Base-by-base conservation (phyloP, 192 early-diverging fungal species). In the Funneliformis geosporum region DNA sequence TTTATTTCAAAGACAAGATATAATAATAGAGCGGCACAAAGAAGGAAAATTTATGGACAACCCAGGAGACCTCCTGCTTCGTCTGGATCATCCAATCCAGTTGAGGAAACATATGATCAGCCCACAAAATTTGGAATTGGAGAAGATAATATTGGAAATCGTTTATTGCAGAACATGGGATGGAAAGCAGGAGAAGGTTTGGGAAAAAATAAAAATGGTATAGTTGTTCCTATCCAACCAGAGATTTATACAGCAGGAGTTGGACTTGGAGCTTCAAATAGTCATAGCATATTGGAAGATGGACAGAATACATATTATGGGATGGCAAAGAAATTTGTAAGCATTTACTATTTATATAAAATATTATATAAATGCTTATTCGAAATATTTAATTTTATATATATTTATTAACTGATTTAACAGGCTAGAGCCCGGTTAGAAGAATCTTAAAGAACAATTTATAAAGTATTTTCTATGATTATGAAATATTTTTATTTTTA, bases 141-240 rank as follows among this genome's bases (percentile, higher is more conserved):
- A 27, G 84, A 85, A 0, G 83, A 88, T n/a, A 92, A 92, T 64
- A 87, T 87, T 25, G 92, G 92, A 0, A 87, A 84, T n/a, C 82
- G 83, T 3, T 73, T 93, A 68, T 79, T 93, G 65, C 84, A 87
- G 40, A 88, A 86, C 21, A 87, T 92, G 87, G 92, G 92, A 1
- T 93, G 92, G 92, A 88, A 88, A 61, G 88, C 89, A 70, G 91
- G 90, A 11, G 81, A 88, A 50, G 87, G 87, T 5, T 72, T 91
- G 16, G 90, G 90, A 5, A 82, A 84, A 33, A 81, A 83, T 77
- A 79, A 82, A 0, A 80, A 71, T 0, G 87, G 87, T 0, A 88
- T 87, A 61, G 83, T 81, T 27, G 85, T 73, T 8, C 87, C 87
- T 3, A 82, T 88, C 42, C 73, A 86, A 44, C 86, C 67, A 55